These are phyloP conservation scores for Xerocomellus amylosporus DNA, from an alignment of 768 basidiomycete species.

Conservation along the genomic window DNA sequence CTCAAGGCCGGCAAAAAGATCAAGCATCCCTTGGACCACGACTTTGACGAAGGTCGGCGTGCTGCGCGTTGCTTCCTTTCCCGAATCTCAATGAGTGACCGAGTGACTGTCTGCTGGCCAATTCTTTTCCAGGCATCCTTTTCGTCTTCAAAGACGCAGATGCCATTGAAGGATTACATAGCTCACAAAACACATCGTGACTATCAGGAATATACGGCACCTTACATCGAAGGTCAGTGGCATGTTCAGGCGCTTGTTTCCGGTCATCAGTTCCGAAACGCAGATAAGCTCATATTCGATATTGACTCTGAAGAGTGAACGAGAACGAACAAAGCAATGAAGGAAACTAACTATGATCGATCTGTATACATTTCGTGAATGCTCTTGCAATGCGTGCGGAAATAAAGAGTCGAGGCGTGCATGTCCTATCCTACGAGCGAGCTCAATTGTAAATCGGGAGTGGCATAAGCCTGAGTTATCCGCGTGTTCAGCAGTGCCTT, in stretches of 20 bases:
- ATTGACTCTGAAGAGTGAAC: slow-evolving; percentile 15
- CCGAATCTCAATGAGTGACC: background rate
- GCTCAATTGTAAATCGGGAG: slow-evolving; percentile 67
- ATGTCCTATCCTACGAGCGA: background rate
- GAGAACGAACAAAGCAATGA: background rate
- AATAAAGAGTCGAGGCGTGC: background rate
- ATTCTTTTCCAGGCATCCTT: slow-evolving; percentile 15
- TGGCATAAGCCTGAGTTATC: slow-evolving; percentile 51
- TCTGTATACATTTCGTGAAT: slow-evolving; percentile 4
- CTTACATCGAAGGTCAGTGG: slow-evolving; percentile 20
- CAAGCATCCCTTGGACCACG: slow-evolving; percentile 19
- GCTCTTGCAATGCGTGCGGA: background rate
- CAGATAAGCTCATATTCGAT: slow-evolving; percentile 25
- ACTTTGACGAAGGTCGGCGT: slow-evolving; percentile 23
- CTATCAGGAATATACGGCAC: slow-evolving; percentile 1
- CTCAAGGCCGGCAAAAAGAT: slow-evolving; percentile 14
- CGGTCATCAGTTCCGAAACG: background rate
- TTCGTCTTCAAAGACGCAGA: slow-evolving; percentile 22
- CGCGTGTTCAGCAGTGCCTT: slow-evolving; percentile 4
- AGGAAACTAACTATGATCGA: background rate
- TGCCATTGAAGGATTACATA: slow-evolving; percentile 10
- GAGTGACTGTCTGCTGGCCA: background rate
- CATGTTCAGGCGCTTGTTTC: background rate
- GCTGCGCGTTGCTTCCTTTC: background rate
- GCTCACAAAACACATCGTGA: slow-evolving; percentile 16